Conservation (phyloP, 352 stramenopile genomes). For the Globisporangium carolinianum region DNA sequence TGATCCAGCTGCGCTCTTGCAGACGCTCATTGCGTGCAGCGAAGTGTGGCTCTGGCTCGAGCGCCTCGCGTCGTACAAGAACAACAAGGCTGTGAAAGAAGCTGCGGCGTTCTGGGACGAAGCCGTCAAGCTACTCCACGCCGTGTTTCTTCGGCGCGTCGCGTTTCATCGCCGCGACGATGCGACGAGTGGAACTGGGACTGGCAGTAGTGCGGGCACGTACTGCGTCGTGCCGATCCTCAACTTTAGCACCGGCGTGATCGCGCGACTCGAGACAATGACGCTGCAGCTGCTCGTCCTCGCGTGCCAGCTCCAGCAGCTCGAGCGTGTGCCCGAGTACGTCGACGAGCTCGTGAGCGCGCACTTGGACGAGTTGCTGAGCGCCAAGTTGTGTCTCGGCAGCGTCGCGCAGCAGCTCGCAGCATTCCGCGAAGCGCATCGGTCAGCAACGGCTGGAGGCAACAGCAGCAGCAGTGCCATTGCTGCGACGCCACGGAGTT, state of each 20-base stretch:
- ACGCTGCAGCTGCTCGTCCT: slow-evolving; percentile 64
- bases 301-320: slow-evolving; percentile 74
- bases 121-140: slow-evolving; percentile 64
- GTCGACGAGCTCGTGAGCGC: slow-evolving; percentile 54
- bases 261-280: slow-evolving; percentile 54
- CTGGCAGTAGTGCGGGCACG: slow-evolving; percentile 1
- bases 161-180: slow-evolving; percentile 41
- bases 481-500: slow-evolving; percentile 7
- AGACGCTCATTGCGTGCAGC: slow-evolving; percentile 49
- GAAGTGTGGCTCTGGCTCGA: slow-evolving; percentile 81
- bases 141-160: slow-evolving; percentile 71
- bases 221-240: slow-evolving; percentile 76
- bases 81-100: slow-evolving; percentile 68
- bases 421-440: slow-evolving; percentile 38
- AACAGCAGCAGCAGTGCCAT: not conserved
- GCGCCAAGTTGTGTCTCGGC: slow-evolving; percentile 63
- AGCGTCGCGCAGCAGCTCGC: slow-evolving; percentile 67
- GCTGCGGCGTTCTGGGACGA: slow-evolving; percentile 75
- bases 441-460: slow-evolving; percentile 23
- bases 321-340: slow-evolving; percentile 68
- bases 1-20: slow-evolving; percentile 46
- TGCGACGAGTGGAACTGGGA: too few relatives aligned
- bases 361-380: slow-evolving; percentile 74
- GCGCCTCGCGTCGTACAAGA: slow-evolving; percentile 69
- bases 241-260: slow-evolving; percentile 79